Base-by-base conservation (phyloP, 345 rosid species). In the Atalantia buxifolia region DNA sequence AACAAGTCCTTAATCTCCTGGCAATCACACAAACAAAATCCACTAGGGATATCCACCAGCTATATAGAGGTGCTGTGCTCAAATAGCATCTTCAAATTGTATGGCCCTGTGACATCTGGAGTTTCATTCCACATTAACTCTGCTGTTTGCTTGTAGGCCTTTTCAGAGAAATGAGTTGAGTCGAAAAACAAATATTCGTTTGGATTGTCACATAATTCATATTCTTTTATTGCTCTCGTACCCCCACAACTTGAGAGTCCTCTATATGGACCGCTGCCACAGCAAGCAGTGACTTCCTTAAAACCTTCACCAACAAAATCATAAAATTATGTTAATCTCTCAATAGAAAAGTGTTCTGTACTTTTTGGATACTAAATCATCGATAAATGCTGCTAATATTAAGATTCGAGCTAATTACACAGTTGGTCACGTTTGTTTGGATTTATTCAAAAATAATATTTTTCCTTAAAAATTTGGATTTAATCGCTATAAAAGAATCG, bases 241-340 rank as follows among this genome's bases (percentile, higher is more conserved):
- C 50, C 33, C 19, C 80, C 80, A 36, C 83, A 81, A 63, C 38
- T 72, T 18, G 3, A 0, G 0, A 50, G 4, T 48, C 71, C 80
- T 77, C 80, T 61, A 8, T n/a, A 66, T 2, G 68, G 56, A 42
- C 80, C 84, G 13, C 65, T 67, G 4, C 80, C 84, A 57, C 40
- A 65, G 8, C 68, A 65, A 16, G 40, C 40, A 1, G 13, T 45
- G 16, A 9, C 56, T 12, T 36, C 19, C 53, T 67, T 36, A 38
- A 67, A 67, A 67, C 71, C 71, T 67, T 36, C 16, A 38, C 19
- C 22, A 16, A 53, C 0, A 67, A 10, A 62, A 63, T 30, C 6
- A 31, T 28, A 31, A 28, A 28, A 27, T 27, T 65, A 4, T 30
- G 40, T 30, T 28, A 63, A 25, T 60, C 18, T 3, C 50, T 45